These are phyloP conservation scores for Aphanocladium album DNA, from an alignment of 2,329 filamentous ascomycete genomes.

Conservation along the genomic window DNA sequence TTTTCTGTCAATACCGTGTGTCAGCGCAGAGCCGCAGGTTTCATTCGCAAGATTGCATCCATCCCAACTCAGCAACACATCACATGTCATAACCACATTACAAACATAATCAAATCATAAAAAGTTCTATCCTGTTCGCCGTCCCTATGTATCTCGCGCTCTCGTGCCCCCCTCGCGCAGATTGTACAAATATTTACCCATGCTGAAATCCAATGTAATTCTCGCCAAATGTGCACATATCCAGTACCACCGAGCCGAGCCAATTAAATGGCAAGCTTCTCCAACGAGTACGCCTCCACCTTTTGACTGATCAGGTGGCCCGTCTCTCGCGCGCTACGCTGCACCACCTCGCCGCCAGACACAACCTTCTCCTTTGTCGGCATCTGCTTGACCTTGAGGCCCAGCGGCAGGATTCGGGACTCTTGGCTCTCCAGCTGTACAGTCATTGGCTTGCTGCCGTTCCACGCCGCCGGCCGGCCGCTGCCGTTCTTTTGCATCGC, in stretches of 20 bases:
- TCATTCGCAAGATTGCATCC: too few species aligned
- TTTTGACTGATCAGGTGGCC: constrained; percentile 74
- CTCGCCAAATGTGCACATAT: not conserved
- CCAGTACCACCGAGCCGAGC: not conserved
- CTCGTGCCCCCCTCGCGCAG: not conserved
- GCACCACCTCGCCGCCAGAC: constrained; percentile 63
- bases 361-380: constrained; percentile 55
- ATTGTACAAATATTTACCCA: not conserved
- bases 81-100: too few species aligned
- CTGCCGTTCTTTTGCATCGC: constrained; percentile 29
- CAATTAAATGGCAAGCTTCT: constrained; percentile 63
- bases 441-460: constrained; percentile 39
- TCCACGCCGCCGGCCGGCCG: constrained; percentile 23
- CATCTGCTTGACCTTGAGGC: constrained; percentile 56
- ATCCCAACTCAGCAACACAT: too few species aligned
- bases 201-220: not conserved
- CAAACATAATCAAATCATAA: not conserved
- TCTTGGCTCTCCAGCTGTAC: constrained; percentile 38
- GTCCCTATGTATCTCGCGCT: not conserved
- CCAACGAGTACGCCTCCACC: constrained; percentile 77
- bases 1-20: too few species aligned
- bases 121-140: not conserved
- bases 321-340: constrained; percentile 66
- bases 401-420: constrained; percentile 61
- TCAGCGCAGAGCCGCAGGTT: too few species aligned